phyloP scores from a whole-genome alignment of 1,284 basidiomycete genomes.

The Sparassis latifolia region DNA sequence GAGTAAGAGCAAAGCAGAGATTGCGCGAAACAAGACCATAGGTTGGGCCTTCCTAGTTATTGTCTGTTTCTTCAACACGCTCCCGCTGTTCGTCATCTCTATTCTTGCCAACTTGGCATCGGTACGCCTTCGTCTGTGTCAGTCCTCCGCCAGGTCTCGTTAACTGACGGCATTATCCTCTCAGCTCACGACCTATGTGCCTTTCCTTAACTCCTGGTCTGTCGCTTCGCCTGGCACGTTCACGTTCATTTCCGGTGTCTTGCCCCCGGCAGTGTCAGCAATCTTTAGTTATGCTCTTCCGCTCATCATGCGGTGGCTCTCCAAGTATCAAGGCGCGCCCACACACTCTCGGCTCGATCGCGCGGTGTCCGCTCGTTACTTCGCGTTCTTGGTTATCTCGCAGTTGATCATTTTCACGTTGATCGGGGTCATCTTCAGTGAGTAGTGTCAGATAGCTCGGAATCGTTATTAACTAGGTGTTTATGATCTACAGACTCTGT shows the following conservation, averaged over 20 bases:
- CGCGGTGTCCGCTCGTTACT: slow-evolving; percentile 86
- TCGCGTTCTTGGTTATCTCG: slow-evolving; percentile 84
- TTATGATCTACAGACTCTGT: slow-evolving; percentile 44
- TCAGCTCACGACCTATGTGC: slow-evolving; percentile 61
- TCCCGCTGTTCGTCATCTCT: slow-evolving; percentile 79
- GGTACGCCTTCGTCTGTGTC: slow-evolving; percentile 33
- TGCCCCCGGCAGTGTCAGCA: slow-evolving; percentile 83
- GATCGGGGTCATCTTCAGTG: slow-evolving; percentile 83
- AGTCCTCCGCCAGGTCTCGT: neutral
- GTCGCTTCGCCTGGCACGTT: slow-evolving; percentile 55
- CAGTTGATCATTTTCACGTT: slow-evolving; percentile 90
- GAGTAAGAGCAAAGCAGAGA: slow-evolving; percentile 61
- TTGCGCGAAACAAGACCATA: slow-evolving; percentile 59
- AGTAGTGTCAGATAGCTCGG: slow-evolving; percentile 22
- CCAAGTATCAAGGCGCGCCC: slow-evolving; percentile 75
- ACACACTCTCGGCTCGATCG: slow-evolving; percentile 82
- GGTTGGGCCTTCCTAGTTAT: slow-evolving; percentile 73
- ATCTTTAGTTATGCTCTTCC: slow-evolving; percentile 88
- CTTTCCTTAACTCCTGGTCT: slow-evolving; percentile 68
- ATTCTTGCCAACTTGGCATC: slow-evolving; percentile 74
- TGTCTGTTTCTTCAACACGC: slow-evolving; percentile 89
- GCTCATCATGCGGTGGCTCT: slow-evolving; percentile 79
- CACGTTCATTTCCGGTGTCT: slow-evolving; percentile 77
- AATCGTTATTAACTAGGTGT: neutral
- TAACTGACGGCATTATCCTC: neutral